Evolutionary conservation across 2,329 filamentous ascomycete genomes (phyloP).

Genomic region (Diaporthe amygdali): DNA sequence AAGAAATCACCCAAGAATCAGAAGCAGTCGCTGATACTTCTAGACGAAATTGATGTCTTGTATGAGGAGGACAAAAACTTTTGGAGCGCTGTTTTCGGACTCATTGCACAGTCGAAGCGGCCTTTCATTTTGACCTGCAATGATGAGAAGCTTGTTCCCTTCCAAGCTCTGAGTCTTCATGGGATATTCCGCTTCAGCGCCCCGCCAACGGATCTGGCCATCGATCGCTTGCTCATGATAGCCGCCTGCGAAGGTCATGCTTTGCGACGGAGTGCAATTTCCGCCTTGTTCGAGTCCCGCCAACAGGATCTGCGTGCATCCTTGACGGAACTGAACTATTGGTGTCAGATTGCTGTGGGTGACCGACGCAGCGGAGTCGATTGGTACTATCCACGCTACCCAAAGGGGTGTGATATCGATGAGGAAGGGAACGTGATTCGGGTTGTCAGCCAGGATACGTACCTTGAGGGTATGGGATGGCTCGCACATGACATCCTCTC

Average conservation of each 20-base stretch:
- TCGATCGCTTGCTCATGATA: constrained; percentile 81
- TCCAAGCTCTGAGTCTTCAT: constrained; percentile 77
- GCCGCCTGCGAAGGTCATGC: constrained; percentile 91
- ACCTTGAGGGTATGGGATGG: constrained; percentile 78
- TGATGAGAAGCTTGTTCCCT: constrained; percentile 81
- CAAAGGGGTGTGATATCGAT: constrained; percentile 72
- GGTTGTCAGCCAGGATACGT: constrained; percentile 83
- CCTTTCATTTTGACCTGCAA: constrained; percentile 97
- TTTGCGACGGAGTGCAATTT: constrained; percentile 69
- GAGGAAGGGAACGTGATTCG: constrained; percentile 71
- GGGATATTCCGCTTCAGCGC: constrained; percentile 80
- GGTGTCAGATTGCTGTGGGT: constrained; percentile 95
- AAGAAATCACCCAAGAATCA: constrained; percentile 59
- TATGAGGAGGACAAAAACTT: constrained; percentile 97
- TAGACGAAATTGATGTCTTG: constrained; percentile 92
- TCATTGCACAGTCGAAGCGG: constrained; percentile 85
- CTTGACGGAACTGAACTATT: constrained; percentile 87
- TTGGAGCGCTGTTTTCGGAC: constrained; percentile 79
- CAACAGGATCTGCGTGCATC: constrained; percentile 77
- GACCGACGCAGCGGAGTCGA: constrained; percentile 86
- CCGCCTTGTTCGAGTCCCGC: constrained; percentile 72
- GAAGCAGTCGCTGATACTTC: constrained; percentile 90
- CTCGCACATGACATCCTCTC: constrained; percentile 64
- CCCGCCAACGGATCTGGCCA: constrained; percentile 68
- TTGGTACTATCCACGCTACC: constrained; percentile 86